Evolutionary conservation across 1,284 basidiomycete species (phyloP), one percentile per base, ranked within the genome.

Genomic region (Tylopilus sp.): DNA sequence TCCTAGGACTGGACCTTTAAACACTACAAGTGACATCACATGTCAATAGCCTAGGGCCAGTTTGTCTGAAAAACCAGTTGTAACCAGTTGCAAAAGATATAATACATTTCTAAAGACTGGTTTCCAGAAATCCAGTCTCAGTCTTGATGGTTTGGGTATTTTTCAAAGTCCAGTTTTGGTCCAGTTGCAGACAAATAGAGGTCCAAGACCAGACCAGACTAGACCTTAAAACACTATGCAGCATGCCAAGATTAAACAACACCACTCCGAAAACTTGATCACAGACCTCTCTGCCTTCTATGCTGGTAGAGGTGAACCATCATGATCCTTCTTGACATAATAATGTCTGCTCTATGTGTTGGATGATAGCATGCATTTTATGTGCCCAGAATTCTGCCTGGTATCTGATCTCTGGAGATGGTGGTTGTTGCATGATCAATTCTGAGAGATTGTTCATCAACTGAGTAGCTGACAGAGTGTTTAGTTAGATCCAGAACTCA

Each of bases 391-490:
- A 76, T 70, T 91, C 89, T 0, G 91, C 90, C 69, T 89, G 85
- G 41, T 82, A 76, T 49, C 86, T 75, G 36, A 80, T 79, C 44
- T 88, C 83, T 0, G 82, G 79, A 22, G 82, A 81, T 16, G 83
- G 81, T 3, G 82, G 73, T n/a, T 76, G 79, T 49, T 85, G 84
- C 66, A 89, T 80, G 64, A 89, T 81, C 54, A 90, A 77, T 62
- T 89, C 88, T 15, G 89, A 86, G 44, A 93, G 81, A 66, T 88
- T 89, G 69, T 85, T 87, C 91, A 93, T 92, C 18, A 92, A 71
- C 59, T 91, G 86, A 10, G 91, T 90, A n/a, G 86, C 91, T 91
- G 39, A 55, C 24, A 38, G 29, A 53, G 26, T 53, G 22, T 4
- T 32, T 51, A 44, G 6, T 7, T 44, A 8, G 19, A 44, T 44